A percentile compares a stretch with the other conserved stretches of the same genome.
Evolutionary conservation across 768 basidiomycete genomes (phyloP).

Genomic region (Amanita muscaria): DNA sequence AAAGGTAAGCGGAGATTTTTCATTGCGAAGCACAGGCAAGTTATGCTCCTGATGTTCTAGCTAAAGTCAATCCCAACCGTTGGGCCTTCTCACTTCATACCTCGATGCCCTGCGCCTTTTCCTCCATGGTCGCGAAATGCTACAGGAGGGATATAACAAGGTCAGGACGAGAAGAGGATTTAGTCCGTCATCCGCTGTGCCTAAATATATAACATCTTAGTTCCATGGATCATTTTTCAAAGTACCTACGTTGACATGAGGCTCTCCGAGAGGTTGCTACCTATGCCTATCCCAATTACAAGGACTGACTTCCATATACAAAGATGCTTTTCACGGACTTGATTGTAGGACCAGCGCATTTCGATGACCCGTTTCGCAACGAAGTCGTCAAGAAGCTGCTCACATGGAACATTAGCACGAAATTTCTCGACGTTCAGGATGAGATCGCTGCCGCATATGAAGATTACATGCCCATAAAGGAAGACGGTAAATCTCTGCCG

Average conservation of each 20-base stretch:
- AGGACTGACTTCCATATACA: neutral
- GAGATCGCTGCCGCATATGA: constrained; percentile 18
- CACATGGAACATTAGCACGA: constrained; percentile 21
- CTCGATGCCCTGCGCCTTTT: constrained; percentile 16
- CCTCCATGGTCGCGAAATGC: constrained; percentile 14
- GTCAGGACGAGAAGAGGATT: constrained; percentile 10
- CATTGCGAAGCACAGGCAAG: too few relatives aligned
- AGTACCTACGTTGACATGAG: constrained; percentile 31
- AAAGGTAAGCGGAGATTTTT: too few relatives aligned
- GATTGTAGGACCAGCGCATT: constrained; percentile 21
- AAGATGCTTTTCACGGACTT: constrained; percentile 26
- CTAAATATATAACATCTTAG: constrained; percentile 7
- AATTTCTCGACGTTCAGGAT: constrained; percentile 18
- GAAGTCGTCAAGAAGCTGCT: constrained; percentile 18
- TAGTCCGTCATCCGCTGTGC: neutral
- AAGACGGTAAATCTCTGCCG: too few relatives aligned
- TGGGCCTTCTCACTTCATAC: constrained; percentile 20
- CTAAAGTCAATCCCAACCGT: neutral
- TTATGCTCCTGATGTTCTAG: neutral
- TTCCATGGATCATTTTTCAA: constrained; percentile 28
- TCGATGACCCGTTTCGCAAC: constrained; percentile 14
- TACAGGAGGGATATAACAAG: constrained; percentile 25
- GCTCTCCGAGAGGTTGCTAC: constrained; percentile 21
- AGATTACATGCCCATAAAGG: constrained; percentile 11
- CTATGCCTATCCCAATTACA: neutral